Percentiles rank a stretch among this genome's conserved stretches.
Evolutionary conservation across 2,329 filamentous ascomycete species (phyloP).

Genomic region (Arthrobotrys megalospora): DNA sequence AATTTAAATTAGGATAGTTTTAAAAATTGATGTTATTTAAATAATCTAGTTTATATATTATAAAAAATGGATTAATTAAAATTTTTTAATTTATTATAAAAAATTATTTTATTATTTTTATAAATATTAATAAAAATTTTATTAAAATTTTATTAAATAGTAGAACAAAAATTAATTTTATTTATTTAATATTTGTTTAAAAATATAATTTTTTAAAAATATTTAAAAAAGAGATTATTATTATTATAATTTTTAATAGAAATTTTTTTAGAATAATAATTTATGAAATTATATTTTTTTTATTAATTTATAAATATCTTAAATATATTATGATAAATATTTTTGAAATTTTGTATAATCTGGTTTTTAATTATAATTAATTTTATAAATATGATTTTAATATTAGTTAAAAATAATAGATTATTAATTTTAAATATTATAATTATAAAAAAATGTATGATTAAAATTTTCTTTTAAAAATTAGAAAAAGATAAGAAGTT

Average conservation of each 20-base stretch:
- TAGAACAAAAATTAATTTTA: no score
- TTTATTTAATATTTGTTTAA: no score
- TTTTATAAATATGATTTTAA: neutral
- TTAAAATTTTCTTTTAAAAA: no score
- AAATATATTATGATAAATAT: neutral
- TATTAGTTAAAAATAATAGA: no score
- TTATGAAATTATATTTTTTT: no score
- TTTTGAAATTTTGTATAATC: neutral
- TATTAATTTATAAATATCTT: neutral
- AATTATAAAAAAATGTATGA: neutral
- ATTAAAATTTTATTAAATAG: neutral
- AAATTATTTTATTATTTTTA: neutral
- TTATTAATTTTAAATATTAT: neutral
- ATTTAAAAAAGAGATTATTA: no score
- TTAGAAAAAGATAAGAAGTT: no score
- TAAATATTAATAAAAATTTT: neutral
- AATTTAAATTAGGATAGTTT: neutral
- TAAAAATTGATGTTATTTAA: neutral
- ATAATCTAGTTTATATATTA: neutral
- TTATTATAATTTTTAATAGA: no score
- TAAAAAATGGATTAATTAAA: conserved; percentile 1
- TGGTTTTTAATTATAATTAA: neutral
- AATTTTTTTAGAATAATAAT: no score
- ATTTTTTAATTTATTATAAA: neutral
- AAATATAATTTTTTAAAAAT: no score